Base-by-base conservation (phyloP, 192 early-diverging fungal species). In the Backusella tuberculispora region DNA sequence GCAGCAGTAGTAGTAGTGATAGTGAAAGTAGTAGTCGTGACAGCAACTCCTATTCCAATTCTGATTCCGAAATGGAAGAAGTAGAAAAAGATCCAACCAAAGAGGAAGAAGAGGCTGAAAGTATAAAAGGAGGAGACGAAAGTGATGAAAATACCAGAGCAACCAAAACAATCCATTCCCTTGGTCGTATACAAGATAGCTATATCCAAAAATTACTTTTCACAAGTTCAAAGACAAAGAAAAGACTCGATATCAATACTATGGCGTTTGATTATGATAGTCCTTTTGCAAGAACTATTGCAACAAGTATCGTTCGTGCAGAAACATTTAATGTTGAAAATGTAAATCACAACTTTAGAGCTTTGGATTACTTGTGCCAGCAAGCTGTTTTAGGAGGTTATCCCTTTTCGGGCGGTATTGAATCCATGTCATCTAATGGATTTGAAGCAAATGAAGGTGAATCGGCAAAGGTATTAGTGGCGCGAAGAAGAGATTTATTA, bases 361-460 rank as follows among this genome's bases (percentile, higher is more conserved):
- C 84, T 42, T 73, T 87, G 14, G 80, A 80, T 26, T 81, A 77
- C n/a, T 44, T 87, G 6, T 87, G 83, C 41, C 83, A 85, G 34
- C 84, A 85, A n/a, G 86, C 80, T 50, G 69, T 85, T 29, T 45
- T 87, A 19, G 86, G 86, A 12, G 86, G 83, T 0, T 87, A 87
- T 72, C 86, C 86, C 26, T 87, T 87, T 73, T 38, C 74, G 9
- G 86, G 82, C 26, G 81, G 83, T 6, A 74, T 83, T 14, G 83
- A 80, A 21, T 83, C 83, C 4, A 80, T 84, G 8, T 83, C 83
- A 1, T 77, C 80, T 3, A 82, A 77, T 7, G 83, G 82, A 10
- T 84, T 84, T 4, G 86, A 87, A 43, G 76, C 85, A 34, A 73
- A 80, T 38, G 83, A 83, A 26, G 86, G 86, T 5, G 86, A 85